Conservation (phyloP, 257 asterid genomes). For the Solanum neorickii region DNA sequence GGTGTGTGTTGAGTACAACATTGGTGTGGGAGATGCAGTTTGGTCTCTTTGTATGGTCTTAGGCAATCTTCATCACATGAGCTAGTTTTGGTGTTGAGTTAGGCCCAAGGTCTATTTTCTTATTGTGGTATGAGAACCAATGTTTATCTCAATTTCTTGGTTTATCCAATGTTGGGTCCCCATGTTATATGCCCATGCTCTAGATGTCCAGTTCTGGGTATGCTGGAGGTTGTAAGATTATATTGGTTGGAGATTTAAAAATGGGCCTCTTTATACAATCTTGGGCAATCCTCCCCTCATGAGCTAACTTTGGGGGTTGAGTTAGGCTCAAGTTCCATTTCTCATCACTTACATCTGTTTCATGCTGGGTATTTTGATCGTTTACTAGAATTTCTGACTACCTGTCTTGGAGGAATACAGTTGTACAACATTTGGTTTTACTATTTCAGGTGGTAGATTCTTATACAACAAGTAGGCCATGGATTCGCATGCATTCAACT, state of each 20-base stretch:
- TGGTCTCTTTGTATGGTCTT: neutral
- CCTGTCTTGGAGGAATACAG: neutral
- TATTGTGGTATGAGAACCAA: neutral
- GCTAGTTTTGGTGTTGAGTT: neutral
- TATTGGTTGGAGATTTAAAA: neutral
- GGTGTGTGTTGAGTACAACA: neutral
- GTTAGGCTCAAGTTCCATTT: neutral
- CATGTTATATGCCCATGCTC: neutral
- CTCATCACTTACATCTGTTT: neutral
- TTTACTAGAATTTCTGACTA: neutral
- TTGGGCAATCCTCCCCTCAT: neutral
- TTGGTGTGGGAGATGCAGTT: neutral
- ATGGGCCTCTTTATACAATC: neutral
- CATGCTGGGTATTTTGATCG: neutral
- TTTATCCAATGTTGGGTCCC: neutral
- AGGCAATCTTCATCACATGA: neutral
- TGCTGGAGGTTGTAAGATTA: neutral
- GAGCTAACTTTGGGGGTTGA: neutral
- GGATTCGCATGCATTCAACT: constrained; percentile 34
- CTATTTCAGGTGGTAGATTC: constrained; percentile 37
- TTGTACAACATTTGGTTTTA: neutral
- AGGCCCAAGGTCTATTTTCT: neutral
- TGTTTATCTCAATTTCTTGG: neutral
- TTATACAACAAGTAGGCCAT: constrained; percentile 52
- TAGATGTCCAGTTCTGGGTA: neutral